phyloP scores from a whole-genome alignment of 108 stramenopile genomes.

The Skeletonema grethae region DNA sequence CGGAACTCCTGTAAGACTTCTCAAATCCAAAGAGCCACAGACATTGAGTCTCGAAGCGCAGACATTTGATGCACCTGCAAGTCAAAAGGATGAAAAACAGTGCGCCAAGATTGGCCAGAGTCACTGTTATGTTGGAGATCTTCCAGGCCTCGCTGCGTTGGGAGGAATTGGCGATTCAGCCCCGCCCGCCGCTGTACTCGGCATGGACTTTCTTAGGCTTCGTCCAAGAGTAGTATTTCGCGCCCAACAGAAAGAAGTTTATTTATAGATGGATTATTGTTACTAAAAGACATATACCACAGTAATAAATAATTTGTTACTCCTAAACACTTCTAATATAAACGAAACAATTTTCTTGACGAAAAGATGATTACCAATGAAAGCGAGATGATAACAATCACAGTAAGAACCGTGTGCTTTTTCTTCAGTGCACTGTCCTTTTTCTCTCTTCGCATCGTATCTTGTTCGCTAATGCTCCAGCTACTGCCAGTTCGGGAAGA shows the following conservation, averaged over 20 bases:
- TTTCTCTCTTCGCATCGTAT: neutral
- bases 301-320: neutral
- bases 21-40: conserved; percentile 40
- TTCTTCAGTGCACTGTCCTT: neutral
- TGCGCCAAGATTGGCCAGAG: neutral
- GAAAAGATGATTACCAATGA: neutral
- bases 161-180: conserved; percentile 63
- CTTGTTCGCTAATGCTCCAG: neutral
- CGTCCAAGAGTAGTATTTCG: conserved; percentile 61
- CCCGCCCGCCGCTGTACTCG: conserved; percentile 74
- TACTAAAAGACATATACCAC: neutral
- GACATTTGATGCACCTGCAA: conserved; percentile 17
- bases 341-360: neutral
- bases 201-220: conserved; percentile 69
- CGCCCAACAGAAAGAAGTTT: conserved; percentile 62
- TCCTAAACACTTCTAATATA: neutral
- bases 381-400: neutral
- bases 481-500: neutral
- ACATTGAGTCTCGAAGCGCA: conserved; percentile 19
- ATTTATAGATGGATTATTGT: conserved; percentile 38
- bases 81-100: conserved; percentile 14
- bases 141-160: conserved; percentile 77
- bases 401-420: neutral
- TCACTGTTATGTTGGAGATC: conserved; percentile 68
- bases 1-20: conserved; percentile 56